Evolutionary conservation across 768 basidiomycete genomes (phyloP), one percentile per base, ranked within the genome.

Genomic region (Tylopilus felleus): DNA sequence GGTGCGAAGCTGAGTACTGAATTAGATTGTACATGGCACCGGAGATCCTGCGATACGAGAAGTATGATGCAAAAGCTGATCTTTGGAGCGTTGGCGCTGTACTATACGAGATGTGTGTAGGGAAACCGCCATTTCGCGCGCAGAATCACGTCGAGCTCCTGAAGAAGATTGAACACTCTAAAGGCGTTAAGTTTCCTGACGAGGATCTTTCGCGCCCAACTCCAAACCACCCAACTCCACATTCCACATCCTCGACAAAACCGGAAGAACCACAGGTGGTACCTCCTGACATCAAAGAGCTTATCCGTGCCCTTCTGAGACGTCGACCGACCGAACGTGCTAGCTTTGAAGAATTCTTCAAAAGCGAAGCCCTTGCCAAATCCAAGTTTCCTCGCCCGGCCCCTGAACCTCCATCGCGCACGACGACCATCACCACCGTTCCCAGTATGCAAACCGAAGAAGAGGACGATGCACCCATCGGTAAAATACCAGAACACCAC

Each of bases 1-100:
- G 42, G 46, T 47, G 19, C 12, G 33, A 47, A 43, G 28, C 47
- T 59, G 41, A 58, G 2, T 22, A 36, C 21, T 22, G 19, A 8
- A 28, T 7, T 52, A 94, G 93, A 45, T 73, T 99, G 28, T 99
- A 99, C 74, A 99, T 98, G 97, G 97, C 97, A 0, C 97, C 97
- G 0, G 97, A 99, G 72, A 98, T 99, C 63, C 75, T 99, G 12
- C 84, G 91, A 16, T 97, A 97, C 69, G 88, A 98, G 73, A 95
- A 95, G 68, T 98, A 99, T 71, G 94, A 97, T 68, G 95, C 95
- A 19, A 96, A 93, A 68, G 97, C 92, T 12, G 97, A 99, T 68
- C 78, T 99, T 2, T 99, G 97, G 97, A 95, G 93, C 28, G 94
- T 98, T 44, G 97, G 97, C 6, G 93, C 97, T 0, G 95, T 99